Base-by-base conservation (phyloP, 2,329 filamentous ascomycete genomes). In the Hysterium pulicare region DNA sequence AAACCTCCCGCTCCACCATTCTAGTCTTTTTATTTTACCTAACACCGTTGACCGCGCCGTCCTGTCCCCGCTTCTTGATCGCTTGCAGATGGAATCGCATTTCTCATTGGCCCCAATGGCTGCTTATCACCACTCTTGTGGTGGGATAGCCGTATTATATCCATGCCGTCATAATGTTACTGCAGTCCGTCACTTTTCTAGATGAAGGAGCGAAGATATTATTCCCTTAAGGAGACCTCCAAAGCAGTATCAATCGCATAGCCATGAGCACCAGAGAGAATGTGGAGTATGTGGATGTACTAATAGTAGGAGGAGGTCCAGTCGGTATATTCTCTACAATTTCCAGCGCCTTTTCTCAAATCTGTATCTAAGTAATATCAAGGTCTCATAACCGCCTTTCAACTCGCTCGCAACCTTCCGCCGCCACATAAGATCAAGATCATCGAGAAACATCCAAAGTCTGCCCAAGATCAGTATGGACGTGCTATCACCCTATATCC, bases 401-500 rank as follows among this genome's bases (percentile, higher is more conserved):
- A 76, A 57, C 63, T 77, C 20, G 64, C 66, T 32, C 66, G 64
- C 71, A 65, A 65, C 71, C 44, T 67, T 53, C 47, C 66, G 53
- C 41, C 72, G 66, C 47, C 64, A 52, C 44, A 57, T 67, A 40
- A 66, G 62, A 42, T 75, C 33, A 69, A 69, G 40, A 72, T 77
- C 34, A 67, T 78, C 41, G 75, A 78, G 49, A 71, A 74, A 44
- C 54, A 75, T 34, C 55, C 65, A 23, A 77, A 77, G 50, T 69
- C 70, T 1, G 58, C 66, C 2, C 75, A 77, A 52, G 73, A 76
- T 43, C 57, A 69, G n/a, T 77, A 75, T 55, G 76, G 76, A 13
- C 70, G 76, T 6, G 76, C 76, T 10, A 76, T 77, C 45, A 76
- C 76, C 0, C 69, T 79, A 2, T 79, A 72, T 44, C 73, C 75